A percentile compares a stretch with the other conserved stretches of the same genome.
phyloP scores from a whole-genome alignment of 108 stramenopile genomes.

The Stephanodiscus triporus region DNA sequence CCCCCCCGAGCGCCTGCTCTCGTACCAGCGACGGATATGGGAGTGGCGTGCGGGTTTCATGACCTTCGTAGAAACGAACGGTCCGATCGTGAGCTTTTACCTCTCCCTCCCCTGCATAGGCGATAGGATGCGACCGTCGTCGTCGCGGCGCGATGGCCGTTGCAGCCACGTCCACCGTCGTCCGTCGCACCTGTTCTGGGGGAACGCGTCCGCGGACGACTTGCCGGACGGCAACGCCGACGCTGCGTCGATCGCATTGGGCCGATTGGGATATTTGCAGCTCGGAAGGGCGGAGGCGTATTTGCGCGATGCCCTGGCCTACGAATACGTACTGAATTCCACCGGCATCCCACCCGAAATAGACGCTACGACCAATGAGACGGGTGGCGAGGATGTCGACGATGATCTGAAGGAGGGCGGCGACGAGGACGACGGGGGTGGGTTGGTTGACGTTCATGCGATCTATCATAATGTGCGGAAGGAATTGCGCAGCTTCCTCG shows the following conservation, averaged over 20 bases:
- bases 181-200: conserved; percentile 52
- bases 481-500: conserved; percentile 50
- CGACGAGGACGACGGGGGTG: conserved; percentile 12
- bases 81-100: conserved; percentile 30
- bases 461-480: conserved; percentile 52
- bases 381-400: not conserved
- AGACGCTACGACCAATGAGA: not conserved
- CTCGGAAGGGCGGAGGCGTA: conserved; percentile 30
- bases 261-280: conserved; percentile 34
- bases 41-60: conserved; percentile 47
- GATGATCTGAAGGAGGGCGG: not conserved
- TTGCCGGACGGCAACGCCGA: conserved; percentile 34
- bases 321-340: conserved; percentile 32
- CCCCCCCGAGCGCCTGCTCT: conserved; percentile 9
- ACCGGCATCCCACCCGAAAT: not conserved
- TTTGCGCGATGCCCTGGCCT: conserved; percentile 13
- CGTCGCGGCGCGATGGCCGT: not conserved
- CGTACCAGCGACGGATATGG: conserved; percentile 39
- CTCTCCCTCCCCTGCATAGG: conserved; percentile 32
- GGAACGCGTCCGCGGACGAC: conserved; percentile 15
- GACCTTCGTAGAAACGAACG: conserved; percentile 34
- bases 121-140: not conserved
- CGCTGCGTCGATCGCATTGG: conserved; percentile 22
- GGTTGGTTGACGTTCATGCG: conserved; percentile 26
- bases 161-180: conserved; percentile 33